Conservation (phyloP, 345 rosid genomes). For the Rhizophora apiculata region DNA sequence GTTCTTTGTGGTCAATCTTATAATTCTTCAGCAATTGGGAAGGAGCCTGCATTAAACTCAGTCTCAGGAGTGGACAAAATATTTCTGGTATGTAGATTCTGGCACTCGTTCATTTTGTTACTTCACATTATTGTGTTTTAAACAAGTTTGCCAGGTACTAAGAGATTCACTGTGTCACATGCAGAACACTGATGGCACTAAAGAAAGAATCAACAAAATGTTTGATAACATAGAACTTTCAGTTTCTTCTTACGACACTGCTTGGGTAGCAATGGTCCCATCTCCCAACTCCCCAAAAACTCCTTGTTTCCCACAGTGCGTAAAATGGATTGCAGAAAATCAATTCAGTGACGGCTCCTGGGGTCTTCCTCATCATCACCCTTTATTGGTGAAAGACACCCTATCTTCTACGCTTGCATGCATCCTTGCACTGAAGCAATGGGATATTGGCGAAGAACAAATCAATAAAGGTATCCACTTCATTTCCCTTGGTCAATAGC, state of each 20-base stretch:
- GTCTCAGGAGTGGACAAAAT: conserved; percentile 22
- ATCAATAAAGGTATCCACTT: conserved; percentile 46
- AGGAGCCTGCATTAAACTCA: conserved; percentile 24
- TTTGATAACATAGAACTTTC: conserved; percentile 59
- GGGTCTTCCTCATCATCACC: conserved; percentile 52
- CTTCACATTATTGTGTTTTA: conserved; percentile 5
- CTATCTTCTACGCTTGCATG: conserved; percentile 75
- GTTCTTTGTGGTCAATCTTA: no score
- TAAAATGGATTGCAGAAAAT: conserved; percentile 69
- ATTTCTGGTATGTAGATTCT: conserved; percentile 35
- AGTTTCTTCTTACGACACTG: conserved; percentile 79
- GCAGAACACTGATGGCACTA: conserved; percentile 43
- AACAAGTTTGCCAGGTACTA: not conserved
- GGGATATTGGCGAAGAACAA: conserved; percentile 71
- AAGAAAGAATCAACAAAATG: conserved; percentile 56
- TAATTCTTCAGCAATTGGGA: conserved; percentile 32
- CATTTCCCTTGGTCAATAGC: not conserved
- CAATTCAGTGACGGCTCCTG: conserved; percentile 82
- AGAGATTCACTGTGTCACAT: conserved; percentile 7
- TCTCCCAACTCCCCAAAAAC: conserved; percentile 40
- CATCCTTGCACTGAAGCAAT: conserved; percentile 67
- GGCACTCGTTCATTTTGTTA: not conserved
- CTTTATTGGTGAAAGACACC: conserved; percentile 51
- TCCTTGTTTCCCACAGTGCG: conserved; percentile 70
- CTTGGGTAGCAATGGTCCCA: conserved; percentile 92